phyloP scores from a whole-genome alignment of 371 early-diverging fungal species.

The Rhizomucor miehei region DNA sequence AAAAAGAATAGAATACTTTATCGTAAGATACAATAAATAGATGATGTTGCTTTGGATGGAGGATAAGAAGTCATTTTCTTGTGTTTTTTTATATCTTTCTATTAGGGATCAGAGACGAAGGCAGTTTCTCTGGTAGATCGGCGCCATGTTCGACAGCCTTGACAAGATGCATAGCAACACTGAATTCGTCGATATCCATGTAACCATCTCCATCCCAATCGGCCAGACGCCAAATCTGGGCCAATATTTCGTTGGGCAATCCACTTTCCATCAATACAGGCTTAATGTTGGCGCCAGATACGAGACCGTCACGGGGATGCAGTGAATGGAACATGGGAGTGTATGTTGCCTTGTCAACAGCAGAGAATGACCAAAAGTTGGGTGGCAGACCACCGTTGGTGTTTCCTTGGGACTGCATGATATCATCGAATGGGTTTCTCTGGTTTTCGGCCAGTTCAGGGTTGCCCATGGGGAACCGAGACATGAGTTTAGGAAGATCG shows the following conservation, averaged over 20 bases:
- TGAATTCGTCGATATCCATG: slow-evolving; percentile 65
- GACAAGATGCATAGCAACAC: slow-evolving; percentile 61
- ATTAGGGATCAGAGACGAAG: slow-evolving; percentile 29
- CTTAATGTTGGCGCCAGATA: slow-evolving; percentile 54
- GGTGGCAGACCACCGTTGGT: slow-evolving; percentile 25
- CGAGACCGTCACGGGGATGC: slow-evolving; percentile 56
- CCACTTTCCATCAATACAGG: slow-evolving; percentile 58
- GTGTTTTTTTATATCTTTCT: slow-evolving; percentile 25
- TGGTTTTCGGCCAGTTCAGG: slow-evolving; percentile 30
- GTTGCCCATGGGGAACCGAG: slow-evolving; percentile 32
- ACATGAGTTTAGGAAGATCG: slow-evolving; percentile 36
- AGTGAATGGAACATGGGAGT: slow-evolving; percentile 18
- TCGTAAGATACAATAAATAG: too few species aligned
- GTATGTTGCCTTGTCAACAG: slow-evolving; percentile 41
- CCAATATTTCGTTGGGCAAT: slow-evolving; percentile 50
- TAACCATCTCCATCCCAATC: slow-evolving; percentile 73
- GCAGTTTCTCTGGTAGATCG: slow-evolving; percentile 47
- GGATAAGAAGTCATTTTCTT: too few species aligned
- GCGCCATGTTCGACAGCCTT: slow-evolving; percentile 48
- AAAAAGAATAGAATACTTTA: too few species aligned
- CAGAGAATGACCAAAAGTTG: slow-evolving; percentile 46
- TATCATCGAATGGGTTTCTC: slow-evolving; percentile 30
- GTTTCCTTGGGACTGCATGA: slow-evolving; percentile 6
- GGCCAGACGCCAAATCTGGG: slow-evolving; percentile 65
- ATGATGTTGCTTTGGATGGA: too few species aligned